Base-by-base conservation (phyloP, 192 early-diverging fungal species). In the Coemansia erecta region DNA sequence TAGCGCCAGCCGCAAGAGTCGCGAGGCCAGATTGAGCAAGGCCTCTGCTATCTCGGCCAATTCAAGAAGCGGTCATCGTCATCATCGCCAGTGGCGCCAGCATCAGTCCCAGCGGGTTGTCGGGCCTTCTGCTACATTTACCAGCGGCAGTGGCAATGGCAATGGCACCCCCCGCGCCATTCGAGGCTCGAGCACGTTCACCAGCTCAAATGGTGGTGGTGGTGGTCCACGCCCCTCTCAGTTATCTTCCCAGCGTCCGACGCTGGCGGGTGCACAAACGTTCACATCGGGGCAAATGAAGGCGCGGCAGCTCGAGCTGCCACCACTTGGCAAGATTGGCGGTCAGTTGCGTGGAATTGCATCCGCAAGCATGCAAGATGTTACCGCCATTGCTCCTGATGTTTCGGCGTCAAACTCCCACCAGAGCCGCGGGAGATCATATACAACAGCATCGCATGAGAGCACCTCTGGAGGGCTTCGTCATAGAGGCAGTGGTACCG, bases 281-380 rank as follows among this genome's bases (percentile, higher is more conserved):
- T 70, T 70, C 19, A 59, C 48, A 9, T 59, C 67, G 6, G 39
- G 21, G 11, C 26, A 53, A 18, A 28, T 48, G 7, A 46, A 50
- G 1, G 4, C 28, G 23, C 22, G 49, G 37, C 35, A 24, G 19
- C 18, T n/a, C 11, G 23, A 46, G 19, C 23, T 43, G 11, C 41
- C 43, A 13, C 21, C 48, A 23, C 39, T 23, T 21, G 54, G 59
- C 1, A 33, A 43, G 21, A 3, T 51, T 28, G 51, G 64, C 1
- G 42, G 48, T 14, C 42, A 44, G 33, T 47, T 61, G 39, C 60
- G 56, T 8, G 55, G 60, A 12, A 22, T 58, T 31, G 70, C 66
- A n/a, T 72, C 75, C 6, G 60, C 60, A 39, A 76, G 68, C 21
- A 57, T 74, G 60, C 72, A 68, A 24, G 72, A 74, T 48, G 65